Base-by-base conservation (phyloP, 2,329 filamentous ascomycete species). In the Gremmenia infestans region DNA sequence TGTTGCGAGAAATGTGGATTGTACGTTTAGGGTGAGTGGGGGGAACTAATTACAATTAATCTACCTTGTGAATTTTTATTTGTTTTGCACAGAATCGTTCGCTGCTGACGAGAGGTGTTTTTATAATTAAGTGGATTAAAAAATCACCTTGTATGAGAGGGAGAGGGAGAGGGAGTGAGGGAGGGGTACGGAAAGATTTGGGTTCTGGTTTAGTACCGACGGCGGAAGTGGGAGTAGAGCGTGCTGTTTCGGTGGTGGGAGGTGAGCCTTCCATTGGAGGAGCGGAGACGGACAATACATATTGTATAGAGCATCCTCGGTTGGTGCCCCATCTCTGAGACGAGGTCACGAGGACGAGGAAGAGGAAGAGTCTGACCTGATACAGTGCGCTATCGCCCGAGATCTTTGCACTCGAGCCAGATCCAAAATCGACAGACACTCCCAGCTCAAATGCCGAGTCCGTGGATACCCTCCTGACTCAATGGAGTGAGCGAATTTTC, bases 401-500 rank as follows among this genome's bases (percentile, higher is more conserved):
- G 28, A 12, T 32, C 28, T 32, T 12, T 32, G 9, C 28, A 2
- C 9, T 40, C 4, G 37, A 40, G 37, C 37, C 15, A 17, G 37
- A 15, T n/a, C 37, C 17, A 15, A 17, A 15, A 40, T 40, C 37
- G 15, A 8, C 37, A 40, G 15, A 40, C 12, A 9, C 37, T n/a
- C 37, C 17, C 17, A 40, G 37, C 37, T 40, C 37, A 40, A 40
- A 40, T 17, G n/a, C 17, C 12, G 37, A 17, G 37, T 15, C 14
- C 7, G n/a, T 40, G 15, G 8, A 17, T 17, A 15, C 7, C n/a
- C 37, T 40, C 5, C 37, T 40, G 15, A n/a, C 37, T n/a, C 37
- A 15, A 3, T 40, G 37, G 48, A n/a, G 48, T 23, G 25, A 55
- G 12, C 37, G 52, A 11, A 47, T 55, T 17, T 55, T 51, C 40